Percentiles rank a stretch among this genome's conserved stretches.
Conservation (phyloP, 345 rosid genomes). For the Noccaea bulbosa region DNA sequence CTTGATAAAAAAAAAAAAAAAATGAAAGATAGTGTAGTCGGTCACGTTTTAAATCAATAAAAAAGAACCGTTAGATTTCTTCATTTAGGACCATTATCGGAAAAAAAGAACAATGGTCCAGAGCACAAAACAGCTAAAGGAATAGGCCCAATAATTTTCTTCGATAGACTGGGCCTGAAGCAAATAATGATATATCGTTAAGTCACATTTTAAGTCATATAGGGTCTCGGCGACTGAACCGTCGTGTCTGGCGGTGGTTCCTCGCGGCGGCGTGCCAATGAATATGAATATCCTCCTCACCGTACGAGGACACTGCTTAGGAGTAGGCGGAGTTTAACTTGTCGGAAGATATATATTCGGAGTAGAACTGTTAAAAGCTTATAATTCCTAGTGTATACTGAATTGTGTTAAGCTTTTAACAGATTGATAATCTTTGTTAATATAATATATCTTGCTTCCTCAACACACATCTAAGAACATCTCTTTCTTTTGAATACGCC, state of each 20-base stretch:
- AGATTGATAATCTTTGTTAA: too few relatives aligned
- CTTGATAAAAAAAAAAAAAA: too few relatives aligned
- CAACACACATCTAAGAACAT: too few relatives aligned
- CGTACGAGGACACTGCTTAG: not conserved
- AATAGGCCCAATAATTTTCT: slow-evolving; percentile 17
- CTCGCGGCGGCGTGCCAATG: slow-evolving; percentile 1
- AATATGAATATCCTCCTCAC: not conserved
- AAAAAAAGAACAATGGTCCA: not conserved
- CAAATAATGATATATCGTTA: not conserved
- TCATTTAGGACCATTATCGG: not conserved
- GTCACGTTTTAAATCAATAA: too few relatives aligned
- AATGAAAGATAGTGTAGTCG: too few relatives aligned
- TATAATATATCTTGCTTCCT: too few relatives aligned
- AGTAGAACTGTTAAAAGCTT: not conserved
- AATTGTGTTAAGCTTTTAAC: not conserved
- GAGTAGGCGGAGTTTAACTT: not conserved
- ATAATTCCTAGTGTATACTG: not conserved
- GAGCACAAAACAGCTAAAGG: not conserved
- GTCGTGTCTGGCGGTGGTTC: slow-evolving; percentile 5
- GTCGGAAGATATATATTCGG: too few relatives aligned
- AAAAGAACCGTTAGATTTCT: too few relatives aligned
- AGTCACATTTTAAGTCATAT: not conserved
- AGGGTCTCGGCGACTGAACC: slow-evolving; percentile 9
- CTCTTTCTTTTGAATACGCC: not conserved
- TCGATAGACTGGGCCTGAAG: slow-evolving; percentile 23